These are phyloP conservation scores for Fusarium pseudoanthophilum DNA, from an alignment of 2,329 filamentous ascomycete genomes.

Conservation along the genomic window DNA sequence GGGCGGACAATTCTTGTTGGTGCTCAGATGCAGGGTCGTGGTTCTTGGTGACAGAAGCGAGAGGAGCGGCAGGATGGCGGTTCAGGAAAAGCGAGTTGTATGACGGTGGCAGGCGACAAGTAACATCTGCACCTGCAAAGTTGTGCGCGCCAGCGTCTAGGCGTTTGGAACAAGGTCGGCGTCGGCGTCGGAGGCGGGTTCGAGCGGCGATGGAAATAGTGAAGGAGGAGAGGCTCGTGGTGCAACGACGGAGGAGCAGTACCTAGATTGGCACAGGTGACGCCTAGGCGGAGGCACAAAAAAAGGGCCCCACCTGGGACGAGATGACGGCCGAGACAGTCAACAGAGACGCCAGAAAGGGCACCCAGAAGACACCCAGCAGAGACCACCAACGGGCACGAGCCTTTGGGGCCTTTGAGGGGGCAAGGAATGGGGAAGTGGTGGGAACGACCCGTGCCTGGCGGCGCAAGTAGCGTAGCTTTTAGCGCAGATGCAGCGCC, in stretches of 20 bases:
- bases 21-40: constrained; percentile 42
- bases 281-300: constrained; percentile 46
- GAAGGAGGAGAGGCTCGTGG: constrained; percentile 47
- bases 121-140: constrained; percentile 45
- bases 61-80: constrained; percentile 35
- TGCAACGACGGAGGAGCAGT: constrained; percentile 47
- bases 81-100: constrained; percentile 45
- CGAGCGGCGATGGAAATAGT: constrained; percentile 43
- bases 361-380: constrained; percentile 34
- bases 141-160: constrained; percentile 45
- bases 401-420: constrained; percentile 43
- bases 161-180: constrained; percentile 42
- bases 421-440: constrained; percentile 40
- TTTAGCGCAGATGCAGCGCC: constrained; percentile 45
- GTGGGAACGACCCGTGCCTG: constrained; percentile 47
- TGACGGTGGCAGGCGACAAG: constrained; percentile 43
- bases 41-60: constrained; percentile 29
- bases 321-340: constrained; percentile 49
- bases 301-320: constrained; percentile 48
- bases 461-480: constrained; percentile 45
- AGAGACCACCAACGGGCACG: constrained; percentile 44
- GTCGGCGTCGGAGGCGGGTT: constrained; percentile 33
- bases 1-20: constrained; percentile 41
- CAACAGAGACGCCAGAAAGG: constrained; percentile 37
- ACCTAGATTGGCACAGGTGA: constrained; percentile 48